Base-by-base conservation (phyloP, 2,329 filamentous ascomycete species). In the Fusarium azukiicola region DNA sequence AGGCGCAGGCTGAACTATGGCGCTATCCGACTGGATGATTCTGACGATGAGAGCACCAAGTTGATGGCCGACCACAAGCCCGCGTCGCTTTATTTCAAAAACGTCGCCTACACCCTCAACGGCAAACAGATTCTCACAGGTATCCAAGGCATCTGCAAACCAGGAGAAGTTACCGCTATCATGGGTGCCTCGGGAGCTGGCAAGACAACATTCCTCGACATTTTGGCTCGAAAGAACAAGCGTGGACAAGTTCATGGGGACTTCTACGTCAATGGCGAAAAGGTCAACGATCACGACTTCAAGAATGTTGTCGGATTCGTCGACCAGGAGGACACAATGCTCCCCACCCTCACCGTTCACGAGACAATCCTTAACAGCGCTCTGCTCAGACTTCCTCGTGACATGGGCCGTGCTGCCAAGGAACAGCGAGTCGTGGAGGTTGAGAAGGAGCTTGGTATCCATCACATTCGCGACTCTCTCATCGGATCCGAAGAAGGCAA, bases 151-250 rank as follows among this genome's bases (percentile, higher is more conserved):
- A 94, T 96, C 54, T 97, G 97, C n/a, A 95, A 96, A 80, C 97
- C 97, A 5, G 98, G 98, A n/a, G 97, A 99, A 86, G 93, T 99
- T 12, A 96, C 97, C 80, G 98, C 98, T 13, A 98, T 99, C 83
- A 99, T 99, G 97, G 98, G 98, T 72, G 97, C 98, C 12, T 99
- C 98, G 1, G 98, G 98, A 42, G 98, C 98, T 54, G 98, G 98
- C 74, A 99, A 99, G 89, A 99, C 98, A 0, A 98, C 97, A 0
- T 99, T 99, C 87, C 90, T 99, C 58, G 98, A 99, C 84, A 98
- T 99, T 74, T 90, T 99, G 63, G 98, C 98, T 13, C 94, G 97
- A 78, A 99, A 99, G 91, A 99, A 99, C 88, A 99, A 99, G 88
- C 94, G 97, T 46, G 98, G 98, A 50, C 87, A 91, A 4, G 93